A percentile compares a stretch with the other conserved stretches of the same genome.
Conservation (phyloP, 306 rosid genomes). For the Acacia crassicarpa region DNA sequence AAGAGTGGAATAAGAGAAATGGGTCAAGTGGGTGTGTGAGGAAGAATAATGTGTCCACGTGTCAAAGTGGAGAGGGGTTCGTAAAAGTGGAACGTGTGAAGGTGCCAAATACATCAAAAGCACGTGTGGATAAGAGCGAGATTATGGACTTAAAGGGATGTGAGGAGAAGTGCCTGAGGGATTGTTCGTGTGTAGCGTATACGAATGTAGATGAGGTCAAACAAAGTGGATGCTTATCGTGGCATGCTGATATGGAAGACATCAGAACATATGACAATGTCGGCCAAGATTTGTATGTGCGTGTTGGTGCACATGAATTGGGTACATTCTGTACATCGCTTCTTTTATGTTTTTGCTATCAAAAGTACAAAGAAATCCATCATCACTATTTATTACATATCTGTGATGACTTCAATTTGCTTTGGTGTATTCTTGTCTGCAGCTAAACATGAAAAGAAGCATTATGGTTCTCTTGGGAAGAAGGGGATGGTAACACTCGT, state of each 20-base stretch:
- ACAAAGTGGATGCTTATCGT: neutral
- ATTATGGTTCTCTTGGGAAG: neutral
- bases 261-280: neutral
- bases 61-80: too few relatives aligned
- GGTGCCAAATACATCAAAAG: slow-evolving; percentile 27
- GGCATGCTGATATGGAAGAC: neutral
- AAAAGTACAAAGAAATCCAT: too few relatives aligned
- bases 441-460: slow-evolving; percentile 36
- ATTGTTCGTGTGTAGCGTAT: neutral
- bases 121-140: neutral
- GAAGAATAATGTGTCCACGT: too few relatives aligned
- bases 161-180: neutral
- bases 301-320: neutral
- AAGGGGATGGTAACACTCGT: slow-evolving; percentile 34
- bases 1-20: slow-evolving; percentile 59
- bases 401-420: too few relatives aligned
- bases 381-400: too few relatives aligned
- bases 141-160: neutral
- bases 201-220: neutral
- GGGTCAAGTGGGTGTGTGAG: slow-evolving; percentile 56
- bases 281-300: neutral
- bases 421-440: neutral
- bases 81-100: slow-evolving; percentile 42
- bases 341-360: neutral
- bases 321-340: neutral